These are phyloP conservation scores for Sporothrix brunneoviolacea DNA, from an alignment of 2,329 filamentous ascomycete genomes.

Conservation along the genomic window DNA sequence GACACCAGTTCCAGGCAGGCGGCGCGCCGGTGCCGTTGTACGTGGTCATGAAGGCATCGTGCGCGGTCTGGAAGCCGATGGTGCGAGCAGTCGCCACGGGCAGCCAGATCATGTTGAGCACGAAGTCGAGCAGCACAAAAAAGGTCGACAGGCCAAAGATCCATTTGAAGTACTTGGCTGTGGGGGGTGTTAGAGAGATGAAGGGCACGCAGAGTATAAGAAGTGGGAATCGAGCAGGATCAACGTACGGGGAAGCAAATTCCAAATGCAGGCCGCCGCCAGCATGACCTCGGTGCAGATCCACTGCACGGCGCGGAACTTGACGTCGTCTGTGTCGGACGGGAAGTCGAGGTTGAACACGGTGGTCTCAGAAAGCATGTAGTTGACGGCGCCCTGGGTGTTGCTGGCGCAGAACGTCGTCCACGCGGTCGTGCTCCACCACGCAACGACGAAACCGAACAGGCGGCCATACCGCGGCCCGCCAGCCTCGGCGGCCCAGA, in stretches of 20 bases:
- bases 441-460: constrained; percentile 32
- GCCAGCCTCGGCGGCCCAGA: constrained; percentile 54
- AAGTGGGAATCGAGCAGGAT: no score
- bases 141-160: constrained; percentile 13
- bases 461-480: constrained; percentile 47
- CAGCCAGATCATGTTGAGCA: constrained; percentile 17
- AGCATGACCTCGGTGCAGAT: constrained; percentile 15
- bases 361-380: constrained; percentile 12
- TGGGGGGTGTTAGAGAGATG: neutral
- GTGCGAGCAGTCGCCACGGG: constrained; percentile 12
- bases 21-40: constrained; percentile 16
- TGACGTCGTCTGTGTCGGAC: constrained; percentile 5
- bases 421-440: constrained; percentile 17
- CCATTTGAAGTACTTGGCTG: constrained; percentile 11
- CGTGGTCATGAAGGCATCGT: constrained; percentile 16
- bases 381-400: constrained; percentile 15
- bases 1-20: constrained; percentile 16
- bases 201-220: neutral
- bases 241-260: constrained; percentile 11
- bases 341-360: constrained; percentile 14
- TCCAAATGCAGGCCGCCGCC: constrained; percentile 11
- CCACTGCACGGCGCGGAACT: constrained; percentile 16
- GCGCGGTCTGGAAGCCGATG: constrained; percentile 12
- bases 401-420: constrained; percentile 18
- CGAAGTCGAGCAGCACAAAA: constrained; percentile 14